Conservation (phyloP, 768 basidiomycete genomes). For the Tricholoma terreum region DNA sequence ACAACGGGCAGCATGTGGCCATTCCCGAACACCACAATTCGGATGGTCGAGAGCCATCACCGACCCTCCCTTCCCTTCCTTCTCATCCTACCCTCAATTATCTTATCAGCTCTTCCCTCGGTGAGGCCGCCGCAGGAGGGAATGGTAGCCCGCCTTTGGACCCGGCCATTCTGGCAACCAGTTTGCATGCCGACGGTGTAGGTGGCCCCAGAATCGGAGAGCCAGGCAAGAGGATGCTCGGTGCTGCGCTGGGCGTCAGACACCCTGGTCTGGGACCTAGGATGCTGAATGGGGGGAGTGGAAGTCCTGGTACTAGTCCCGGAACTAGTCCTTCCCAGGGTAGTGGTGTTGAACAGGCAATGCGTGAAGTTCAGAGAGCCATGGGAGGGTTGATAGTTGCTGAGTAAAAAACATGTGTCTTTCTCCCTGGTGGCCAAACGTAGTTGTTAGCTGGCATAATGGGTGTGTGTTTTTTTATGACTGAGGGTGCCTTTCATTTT, state of each 20-base stretch:
- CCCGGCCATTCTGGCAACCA: slow-evolving; percentile 65
- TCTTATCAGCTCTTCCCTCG: slow-evolving; percentile 73
- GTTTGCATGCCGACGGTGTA: slow-evolving; percentile 42
- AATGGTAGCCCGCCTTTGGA: slow-evolving; percentile 46
- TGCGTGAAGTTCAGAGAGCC: slow-evolving; percentile 69
- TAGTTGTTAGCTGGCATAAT: neutral
- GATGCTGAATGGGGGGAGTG: slow-evolving; percentile 42
- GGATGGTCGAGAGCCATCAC: slow-evolving; percentile 69
- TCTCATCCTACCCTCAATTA: slow-evolving; percentile 83
- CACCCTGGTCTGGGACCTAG: slow-evolving; percentile 73
- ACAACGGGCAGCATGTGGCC: slow-evolving; percentile 39
- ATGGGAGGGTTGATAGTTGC: slow-evolving; percentile 74
- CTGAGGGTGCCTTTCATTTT: neutral
- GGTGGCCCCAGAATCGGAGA: slow-evolving; percentile 81
- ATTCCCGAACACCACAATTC: slow-evolving; percentile 51
- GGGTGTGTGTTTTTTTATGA: neutral
- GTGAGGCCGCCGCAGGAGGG: slow-evolving; percentile 46
- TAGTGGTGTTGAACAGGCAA: slow-evolving; percentile 50
- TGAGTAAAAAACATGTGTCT: slow-evolving; percentile 44
- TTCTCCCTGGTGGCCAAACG: slow-evolving; percentile 2
- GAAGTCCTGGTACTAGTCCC: slow-evolving; percentile 24
- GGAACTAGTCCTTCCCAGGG: slow-evolving; percentile 39
- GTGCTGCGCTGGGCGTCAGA: slow-evolving; percentile 78
- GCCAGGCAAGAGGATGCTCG: slow-evolving; percentile 87
- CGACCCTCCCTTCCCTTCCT: slow-evolving; percentile 77